Base-by-base conservation (phyloP, 202 grass and related monocot genomes). In the Carex sylvatica region DNA sequence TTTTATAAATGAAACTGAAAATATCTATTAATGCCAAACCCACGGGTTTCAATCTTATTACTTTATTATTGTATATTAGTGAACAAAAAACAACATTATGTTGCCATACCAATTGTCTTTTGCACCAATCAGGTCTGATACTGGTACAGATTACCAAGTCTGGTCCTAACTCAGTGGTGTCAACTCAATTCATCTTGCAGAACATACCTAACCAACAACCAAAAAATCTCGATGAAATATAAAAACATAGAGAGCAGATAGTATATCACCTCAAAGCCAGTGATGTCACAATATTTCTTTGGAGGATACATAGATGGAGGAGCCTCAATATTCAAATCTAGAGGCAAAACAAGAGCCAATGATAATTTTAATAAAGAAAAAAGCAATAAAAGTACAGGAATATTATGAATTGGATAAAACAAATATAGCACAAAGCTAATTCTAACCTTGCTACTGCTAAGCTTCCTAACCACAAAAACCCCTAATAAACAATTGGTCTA, bases 221-320 rank as follows among this genome's bases (percentile, higher is more conserved):
- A 61, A 26, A 63, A 28, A 81, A 49, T 3, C 33, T 22, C 4
- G 16, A 47, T 47, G 26, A 44, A 14, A 49, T 26, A 74, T 51
- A 67, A 65, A 65, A 44, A 36, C 11, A 12, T 36, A 82, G 14
- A 77, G 35, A 15, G 42, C 7, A 82, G 4, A 53, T 28, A 9
- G 36, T 53, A 66, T 85, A 33, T 82, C 87, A 98, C 95, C 92
- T 95, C 91, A 86, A 93, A 98, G 72, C 95, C 95, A 82, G 95
- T 98, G 28, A 98, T 87, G 63, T 98, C 95, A 78, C 95, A 98
- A 63, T 93, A 98, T 82, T 93, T 98, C 86, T 98, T 98, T 38
- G 92, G 76, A 67, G 95, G 95, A 63, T 98, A 98, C 85, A 93
- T 85, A 18, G 95, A 98, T 75, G 95, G 95, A 15, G 95, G 89